Evolutionary conservation across 371 early-diverging fungal species (phyloP), one percentile per base, ranked within the genome.

Genomic region (Rhizomucor pusillus): DNA sequence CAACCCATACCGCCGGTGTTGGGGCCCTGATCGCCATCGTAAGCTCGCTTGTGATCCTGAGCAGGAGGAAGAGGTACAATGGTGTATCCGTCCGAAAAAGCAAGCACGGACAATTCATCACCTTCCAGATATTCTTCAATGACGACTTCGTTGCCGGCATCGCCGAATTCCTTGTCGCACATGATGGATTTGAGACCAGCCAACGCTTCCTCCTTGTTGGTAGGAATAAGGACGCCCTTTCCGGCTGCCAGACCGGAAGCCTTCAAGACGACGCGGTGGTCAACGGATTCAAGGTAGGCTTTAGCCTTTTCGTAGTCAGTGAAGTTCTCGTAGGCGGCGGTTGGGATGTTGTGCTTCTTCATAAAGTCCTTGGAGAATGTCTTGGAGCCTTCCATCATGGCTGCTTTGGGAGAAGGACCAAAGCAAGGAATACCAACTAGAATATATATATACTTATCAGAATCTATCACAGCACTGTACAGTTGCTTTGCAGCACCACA

Each of bases 1-100:
- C 94, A 92, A 6, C 98, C 98, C 98, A 98, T 98, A 52, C 98
- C 98, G 54, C 98, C 98, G 0, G 98, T 98, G 79, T 98, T 98
- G 53, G 92, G 95, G 0, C 98, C 98, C 65, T 82, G 64, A 69
- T 98, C 98, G 54, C 90, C 89, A 57, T 98, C 95, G 59, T 82
- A 81, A 19, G 90, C 91, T 37, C 98, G 91, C 79, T 98, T 98
- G 73, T 98, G 98, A 65, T 98, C 98, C 80, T 97, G 97, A 41
- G 96, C 95, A 39, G 93, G 90, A 16, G 97, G 95, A 54, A 95
- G 71, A 24, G 89, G 78, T 20, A 90, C 69, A 39, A 95, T 79
- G 0, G 95, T 94, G 81, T 97, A 95, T 37, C 98, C 98, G 70
- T 97, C 98, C n/a, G 94, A 86, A 60, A 98, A 82, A 12, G 95